Conservation (phyloP, 371 early-diverging fungal species). For the Rhizopus sp. region DNA sequence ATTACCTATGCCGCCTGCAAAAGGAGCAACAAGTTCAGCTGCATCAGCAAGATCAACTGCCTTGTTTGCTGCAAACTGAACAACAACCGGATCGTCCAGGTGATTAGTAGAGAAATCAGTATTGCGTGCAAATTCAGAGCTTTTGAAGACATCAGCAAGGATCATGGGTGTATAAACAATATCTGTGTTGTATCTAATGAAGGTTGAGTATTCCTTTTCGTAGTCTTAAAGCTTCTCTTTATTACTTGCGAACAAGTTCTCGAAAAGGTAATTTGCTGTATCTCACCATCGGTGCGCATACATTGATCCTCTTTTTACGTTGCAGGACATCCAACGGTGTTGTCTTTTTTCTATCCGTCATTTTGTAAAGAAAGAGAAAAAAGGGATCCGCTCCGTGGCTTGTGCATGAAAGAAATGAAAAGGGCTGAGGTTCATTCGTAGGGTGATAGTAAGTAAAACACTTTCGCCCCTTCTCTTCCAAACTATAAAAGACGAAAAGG, state of each 20-base stretch:
- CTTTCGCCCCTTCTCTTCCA: neutral
- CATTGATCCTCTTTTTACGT: constrained; percentile 64
- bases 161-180: constrained; percentile 99
- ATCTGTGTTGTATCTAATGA: constrained; percentile 83
- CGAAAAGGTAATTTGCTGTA: constrained; percentile 96
- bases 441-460: neutral
- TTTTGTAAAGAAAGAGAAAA: neutral
- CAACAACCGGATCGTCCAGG: constrained; percentile 81
- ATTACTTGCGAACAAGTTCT: constrained; percentile 79
- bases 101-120: constrained; percentile 81
- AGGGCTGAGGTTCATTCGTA: neutral
- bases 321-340: constrained; percentile 47
- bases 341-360: constrained; percentile 14
- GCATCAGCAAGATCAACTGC: constrained; percentile 84
- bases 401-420: neutral
- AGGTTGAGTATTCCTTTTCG: constrained; percentile 7
- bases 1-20: constrained; percentile 68
- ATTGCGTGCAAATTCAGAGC: constrained; percentile 78
- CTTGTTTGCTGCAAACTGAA: constrained; percentile 93
- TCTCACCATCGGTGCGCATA: constrained; percentile 97
- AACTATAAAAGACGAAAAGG: too few species aligned
- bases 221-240: constrained; percentile 8
- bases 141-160: constrained; percentile 90
- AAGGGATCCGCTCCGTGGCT: neutral
- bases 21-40: constrained; percentile 80